phyloP scores from a whole-genome alignment of 306 rosid species.

The Hippophae tibetana region DNA sequence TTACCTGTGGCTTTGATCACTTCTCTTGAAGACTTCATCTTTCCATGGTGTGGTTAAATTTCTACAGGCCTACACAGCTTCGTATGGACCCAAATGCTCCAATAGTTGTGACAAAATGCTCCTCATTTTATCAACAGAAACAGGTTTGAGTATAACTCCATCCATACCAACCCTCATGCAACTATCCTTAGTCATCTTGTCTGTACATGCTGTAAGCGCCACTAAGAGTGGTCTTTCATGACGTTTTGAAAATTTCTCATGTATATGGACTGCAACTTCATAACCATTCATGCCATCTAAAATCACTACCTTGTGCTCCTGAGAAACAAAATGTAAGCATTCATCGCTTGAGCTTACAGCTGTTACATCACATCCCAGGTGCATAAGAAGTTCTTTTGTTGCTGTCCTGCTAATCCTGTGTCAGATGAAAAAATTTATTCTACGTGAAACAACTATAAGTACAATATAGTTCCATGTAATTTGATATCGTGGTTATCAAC shows the following conservation, averaged over 20 bases:
- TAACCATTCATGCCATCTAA: slow-evolving; percentile 69
- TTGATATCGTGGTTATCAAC: neutral
- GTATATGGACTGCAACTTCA: slow-evolving; percentile 47
- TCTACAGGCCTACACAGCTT: slow-evolving; percentile 31
- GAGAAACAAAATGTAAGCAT: slow-evolving; percentile 51
- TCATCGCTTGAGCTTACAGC: slow-evolving; percentile 59
- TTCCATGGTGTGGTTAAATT: slow-evolving; percentile 8
- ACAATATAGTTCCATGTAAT: neutral
- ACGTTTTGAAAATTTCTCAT: slow-evolving; percentile 51
- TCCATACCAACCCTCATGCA: slow-evolving; percentile 77
- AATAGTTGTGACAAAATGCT: slow-evolving; percentile 55
- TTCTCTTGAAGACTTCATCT: neutral
- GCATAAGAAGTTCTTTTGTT: slow-evolving; percentile 78
- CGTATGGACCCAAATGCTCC: slow-evolving; percentile 62
- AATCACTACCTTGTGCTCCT: slow-evolving; percentile 65
- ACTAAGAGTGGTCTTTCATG: slow-evolving; percentile 69
- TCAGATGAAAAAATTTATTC: neutral
- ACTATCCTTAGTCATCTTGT: slow-evolving; percentile 62
- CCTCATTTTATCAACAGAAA: slow-evolving; percentile 88
- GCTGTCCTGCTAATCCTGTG: slow-evolving; percentile 76
- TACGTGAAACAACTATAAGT: neutral
- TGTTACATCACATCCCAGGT: slow-evolving; percentile 77
- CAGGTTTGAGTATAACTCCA: slow-evolving; percentile 73
- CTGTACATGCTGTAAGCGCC: slow-evolving; percentile 67
- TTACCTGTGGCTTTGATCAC: neutral